These are phyloP conservation scores for Periglandula ipomoeae DNA, from an alignment of 2,329 filamentous ascomycete species.

Conservation along the genomic window DNA sequence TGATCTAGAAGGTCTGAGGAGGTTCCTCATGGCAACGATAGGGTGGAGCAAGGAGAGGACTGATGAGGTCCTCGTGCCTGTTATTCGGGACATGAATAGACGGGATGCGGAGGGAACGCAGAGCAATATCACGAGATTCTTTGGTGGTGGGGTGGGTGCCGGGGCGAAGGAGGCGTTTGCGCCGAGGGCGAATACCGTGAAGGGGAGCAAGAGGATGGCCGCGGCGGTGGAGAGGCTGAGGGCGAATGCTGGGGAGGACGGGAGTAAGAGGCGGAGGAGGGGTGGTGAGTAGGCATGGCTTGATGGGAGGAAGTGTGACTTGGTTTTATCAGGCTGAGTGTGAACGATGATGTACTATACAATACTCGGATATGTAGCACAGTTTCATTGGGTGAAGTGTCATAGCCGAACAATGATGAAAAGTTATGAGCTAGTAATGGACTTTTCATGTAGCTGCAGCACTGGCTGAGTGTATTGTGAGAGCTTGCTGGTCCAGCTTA, in stretches of 20 bases:
- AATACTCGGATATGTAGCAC: too few relatives aligned
- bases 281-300: too few relatives aligned
- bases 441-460: too few relatives aligned
- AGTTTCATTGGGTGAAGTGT: too few relatives aligned
- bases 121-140: constrained; percentile 90
- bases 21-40: constrained; percentile 83
- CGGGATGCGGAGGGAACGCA: constrained; percentile 86
- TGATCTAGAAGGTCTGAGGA: constrained; percentile 74
- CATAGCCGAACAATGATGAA: too few relatives aligned
- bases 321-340: too few relatives aligned
- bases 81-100: constrained; percentile 90
- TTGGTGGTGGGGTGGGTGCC: constrained; percentile 63
- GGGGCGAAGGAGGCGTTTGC: constrained; percentile 60
- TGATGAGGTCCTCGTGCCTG: constrained; percentile 90
- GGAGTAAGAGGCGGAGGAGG: constrained; percentile 13
- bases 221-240: constrained; percentile 62
- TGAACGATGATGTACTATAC: too few relatives aligned
- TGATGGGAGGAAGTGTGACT: too few relatives aligned
- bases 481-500: too few relatives aligned
- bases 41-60: constrained; percentile 89
- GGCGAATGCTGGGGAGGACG: constrained; percentile 18
- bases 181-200: constrained; percentile 52
- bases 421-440: too few relatives aligned
- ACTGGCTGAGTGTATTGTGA: too few relatives aligned
- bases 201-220: constrained; percentile 65